Conservation (phyloP, 164 flowering plant species). For the Annona squamosa region DNA sequence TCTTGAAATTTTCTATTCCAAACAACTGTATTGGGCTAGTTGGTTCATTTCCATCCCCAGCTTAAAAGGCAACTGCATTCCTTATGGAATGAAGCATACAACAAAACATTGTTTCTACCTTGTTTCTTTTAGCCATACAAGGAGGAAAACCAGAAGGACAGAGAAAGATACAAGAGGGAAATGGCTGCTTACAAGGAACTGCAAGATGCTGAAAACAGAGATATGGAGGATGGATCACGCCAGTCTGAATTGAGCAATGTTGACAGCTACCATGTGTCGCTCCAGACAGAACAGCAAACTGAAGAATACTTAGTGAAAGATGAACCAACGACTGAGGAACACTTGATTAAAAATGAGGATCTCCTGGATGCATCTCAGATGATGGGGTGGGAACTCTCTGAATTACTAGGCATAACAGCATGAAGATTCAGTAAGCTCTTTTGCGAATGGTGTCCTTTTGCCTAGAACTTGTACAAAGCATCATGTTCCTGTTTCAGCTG, state of each 20-base stretch:
- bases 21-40: too few relatives aligned
- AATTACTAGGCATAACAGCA: not conserved
- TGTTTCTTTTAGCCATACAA: conserved; percentile 30
- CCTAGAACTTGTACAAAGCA: not conserved
- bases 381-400: conserved; percentile 13
- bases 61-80: not conserved
- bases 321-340: conserved; percentile 10
- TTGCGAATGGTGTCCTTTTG: not conserved
- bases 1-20: too few relatives aligned
- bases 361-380: not conserved
- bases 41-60: too few relatives aligned
- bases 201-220: conserved; percentile 2
- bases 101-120: not conserved
- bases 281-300: conserved; percentile 6
- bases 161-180: conserved; percentile 24
- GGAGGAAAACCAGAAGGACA: conserved; percentile 31
- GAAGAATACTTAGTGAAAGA: conserved; percentile 5
- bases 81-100: not conserved
- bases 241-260: conserved; percentile 1
- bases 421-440: not conserved
- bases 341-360: conserved; percentile 9
- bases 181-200: conserved; percentile 19
- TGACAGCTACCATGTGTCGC: conserved; percentile 8
- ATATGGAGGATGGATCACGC: not conserved
- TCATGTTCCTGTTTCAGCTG: not conserved